Evolutionary conservation across 1,284 basidiomycete genomes (phyloP).

Genomic region (Pyrrhoderma noxium): DNA sequence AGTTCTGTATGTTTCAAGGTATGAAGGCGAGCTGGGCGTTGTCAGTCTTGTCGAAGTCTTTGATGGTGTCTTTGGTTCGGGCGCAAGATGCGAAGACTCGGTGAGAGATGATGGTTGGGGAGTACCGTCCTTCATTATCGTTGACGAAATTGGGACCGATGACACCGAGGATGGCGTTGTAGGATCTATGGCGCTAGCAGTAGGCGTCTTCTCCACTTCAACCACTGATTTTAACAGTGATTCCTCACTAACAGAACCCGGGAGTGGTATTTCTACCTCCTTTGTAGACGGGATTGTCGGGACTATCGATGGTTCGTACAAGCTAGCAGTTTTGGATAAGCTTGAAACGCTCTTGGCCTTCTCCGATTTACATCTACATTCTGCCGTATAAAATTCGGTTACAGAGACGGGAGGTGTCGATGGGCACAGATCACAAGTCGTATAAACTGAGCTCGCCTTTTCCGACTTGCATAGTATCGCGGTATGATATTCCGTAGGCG

Average conservation of each 20-base stretch:
- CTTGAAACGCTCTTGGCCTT: conserved; percentile 1
- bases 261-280: conserved; percentile 10
- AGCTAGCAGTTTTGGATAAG: conserved; percentile 9
- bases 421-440: conserved; percentile 43
- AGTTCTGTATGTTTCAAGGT: neutral
- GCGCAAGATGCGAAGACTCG: conserved; percentile 9
- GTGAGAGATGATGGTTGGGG: conserved; percentile 13
- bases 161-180: conserved; percentile 7
- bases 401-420: conserved; percentile 32
- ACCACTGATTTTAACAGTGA: neutral
- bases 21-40: conserved; percentile 18
- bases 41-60: conserved; percentile 1
- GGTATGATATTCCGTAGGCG: conserved; percentile 38
- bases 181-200: neutral
- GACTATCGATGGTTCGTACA: conserved; percentile 17
- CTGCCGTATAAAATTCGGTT: conserved; percentile 31
- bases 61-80: conserved; percentile 17
- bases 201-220: neutral
- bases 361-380: conserved; percentile 22
- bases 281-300: conserved; percentile 17
- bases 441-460: conserved; percentile 24
- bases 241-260: conserved; percentile 7
- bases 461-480: conserved; percentile 38
- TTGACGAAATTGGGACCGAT: conserved; percentile 1
- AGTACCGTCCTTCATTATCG: neutral